Evolutionary conservation across 1,284 basidiomycete genomes (phyloP).

Genomic region (Trametes sp.): DNA sequence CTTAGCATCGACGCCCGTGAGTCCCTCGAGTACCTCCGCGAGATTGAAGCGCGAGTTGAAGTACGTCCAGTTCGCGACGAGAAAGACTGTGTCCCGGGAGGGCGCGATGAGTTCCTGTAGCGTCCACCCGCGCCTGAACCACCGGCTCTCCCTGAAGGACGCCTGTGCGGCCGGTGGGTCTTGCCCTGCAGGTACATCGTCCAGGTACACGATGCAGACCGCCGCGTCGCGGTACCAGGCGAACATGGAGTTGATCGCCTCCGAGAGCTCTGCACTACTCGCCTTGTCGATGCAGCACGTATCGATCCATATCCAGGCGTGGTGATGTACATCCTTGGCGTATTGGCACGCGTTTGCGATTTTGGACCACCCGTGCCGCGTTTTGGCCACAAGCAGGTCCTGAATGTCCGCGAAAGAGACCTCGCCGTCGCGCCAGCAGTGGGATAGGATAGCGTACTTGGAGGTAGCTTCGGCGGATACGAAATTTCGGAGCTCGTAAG

Average conservation of each 20-base stretch:
- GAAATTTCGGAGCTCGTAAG: no score
- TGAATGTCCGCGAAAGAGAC: constrained; percentile 10
- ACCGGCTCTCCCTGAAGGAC: constrained; percentile 12
- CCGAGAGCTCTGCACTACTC: background rate
- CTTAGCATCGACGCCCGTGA: no score
- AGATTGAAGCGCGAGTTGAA: no score
- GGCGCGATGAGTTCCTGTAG: constrained; percentile 9
- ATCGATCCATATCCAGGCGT: constrained; percentile 18
- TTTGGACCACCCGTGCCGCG: background rate
- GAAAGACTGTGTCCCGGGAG: constrained; percentile 6
- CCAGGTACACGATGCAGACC: constrained; percentile 21
- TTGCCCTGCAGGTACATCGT: constrained; percentile 12
- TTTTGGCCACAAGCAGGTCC: background rate
- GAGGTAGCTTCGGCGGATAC: background rate
- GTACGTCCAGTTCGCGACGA: constrained; percentile 15
- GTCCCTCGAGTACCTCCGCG: no score
- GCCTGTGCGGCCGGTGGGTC: background rate
- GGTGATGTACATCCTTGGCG: constrained; percentile 4
- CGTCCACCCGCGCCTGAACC: constrained; percentile 14
- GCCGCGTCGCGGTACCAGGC: constrained; percentile 17
- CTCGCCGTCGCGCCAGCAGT: constrained; percentile 17
- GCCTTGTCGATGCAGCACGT: background rate
- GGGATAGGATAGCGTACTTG: constrained; percentile 25
- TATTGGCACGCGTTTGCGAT: background rate
- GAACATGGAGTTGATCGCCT: constrained; percentile 5